Evolutionary conservation across 768 basidiomycete genomes (phyloP).

Genomic region (Suillus spraguei): DNA sequence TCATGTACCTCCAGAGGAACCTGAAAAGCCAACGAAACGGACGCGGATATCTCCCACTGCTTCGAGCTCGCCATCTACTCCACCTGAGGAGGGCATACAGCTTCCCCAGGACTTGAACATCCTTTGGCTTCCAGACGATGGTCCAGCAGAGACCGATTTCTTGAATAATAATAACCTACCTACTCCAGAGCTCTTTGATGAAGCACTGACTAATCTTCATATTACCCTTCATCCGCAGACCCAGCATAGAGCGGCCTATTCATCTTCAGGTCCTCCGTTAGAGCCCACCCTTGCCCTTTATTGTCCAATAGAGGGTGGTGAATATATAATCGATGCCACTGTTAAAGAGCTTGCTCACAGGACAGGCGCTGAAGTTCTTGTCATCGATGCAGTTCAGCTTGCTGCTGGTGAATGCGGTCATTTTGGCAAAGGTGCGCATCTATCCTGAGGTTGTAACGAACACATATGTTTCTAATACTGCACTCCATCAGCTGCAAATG

Average conservation of each 20-base stretch:
- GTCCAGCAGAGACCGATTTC: conserved; percentile 25
- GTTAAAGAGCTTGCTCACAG: conserved; percentile 75
- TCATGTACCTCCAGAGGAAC: conserved; percentile 6
- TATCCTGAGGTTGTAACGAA: background rate
- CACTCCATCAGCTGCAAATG: conserved; percentile 63
- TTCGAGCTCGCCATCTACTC: conserved; percentile 4
- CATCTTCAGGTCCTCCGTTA: conserved; percentile 51
- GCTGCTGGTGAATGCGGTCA: conserved; percentile 88
- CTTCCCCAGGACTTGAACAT: conserved; percentile 62
- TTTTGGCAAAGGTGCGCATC: conserved; percentile 70
- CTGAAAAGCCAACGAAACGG: conserved; percentile 11
- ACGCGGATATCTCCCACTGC: background rate
- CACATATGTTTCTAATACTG: conserved; percentile 1
- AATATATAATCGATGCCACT: conserved; percentile 79
- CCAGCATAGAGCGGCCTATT: conserved; percentile 70
- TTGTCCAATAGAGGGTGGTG: conserved; percentile 82
- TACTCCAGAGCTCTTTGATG: conserved; percentile 74
- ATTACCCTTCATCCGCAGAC: conserved; percentile 82
- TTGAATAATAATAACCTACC: conserved; percentile 48
- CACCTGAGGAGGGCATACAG: conserved; percentile 37
- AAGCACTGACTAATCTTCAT: conserved; percentile 73
- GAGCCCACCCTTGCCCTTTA: conserved; percentile 88
- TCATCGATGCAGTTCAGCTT: conserved; percentile 82
- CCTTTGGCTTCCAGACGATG: conserved; percentile 59
- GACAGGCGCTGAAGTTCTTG: conserved; percentile 78